These are phyloP conservation scores for Fragaria ananassa DNA, from an alignment of 306 rosid genomes.

Conservation along the genomic window DNA sequence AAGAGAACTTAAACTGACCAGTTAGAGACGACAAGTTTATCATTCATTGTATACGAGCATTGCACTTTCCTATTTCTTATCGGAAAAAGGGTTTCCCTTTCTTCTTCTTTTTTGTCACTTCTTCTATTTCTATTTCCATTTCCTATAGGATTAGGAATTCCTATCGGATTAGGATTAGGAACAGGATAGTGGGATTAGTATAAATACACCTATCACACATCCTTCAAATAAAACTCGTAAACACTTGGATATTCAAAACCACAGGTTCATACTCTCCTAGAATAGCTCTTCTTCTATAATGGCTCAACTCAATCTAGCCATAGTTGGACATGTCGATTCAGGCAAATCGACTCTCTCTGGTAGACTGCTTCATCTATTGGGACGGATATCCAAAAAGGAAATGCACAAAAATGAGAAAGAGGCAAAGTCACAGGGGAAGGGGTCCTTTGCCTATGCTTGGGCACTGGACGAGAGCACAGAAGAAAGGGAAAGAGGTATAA, in stretches of 20 bases:
- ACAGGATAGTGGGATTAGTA: no score
- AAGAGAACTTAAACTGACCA: no score
- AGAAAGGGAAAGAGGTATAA: slow-evolving; percentile 96
- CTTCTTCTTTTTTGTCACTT: no score
- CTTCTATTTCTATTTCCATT: no score
- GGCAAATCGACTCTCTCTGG: slow-evolving; percentile 99
- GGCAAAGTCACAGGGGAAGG: slow-evolving; percentile 88
- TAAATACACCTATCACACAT: no score
- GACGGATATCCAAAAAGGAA: slow-evolving; percentile 76
- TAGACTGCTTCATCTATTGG: slow-evolving; percentile 69
- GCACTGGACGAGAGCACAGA: slow-evolving; percentile 93
- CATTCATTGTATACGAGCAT: no score
- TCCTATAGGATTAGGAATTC: not conserved
- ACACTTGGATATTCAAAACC: no score
- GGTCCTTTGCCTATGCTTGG: slow-evolving; percentile 96
- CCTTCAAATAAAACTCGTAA: no score
- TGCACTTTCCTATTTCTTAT: not conserved
- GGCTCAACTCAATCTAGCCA: slow-evolving; percentile 89
- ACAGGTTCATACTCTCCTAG: no score
- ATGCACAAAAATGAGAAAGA: slow-evolving; percentile 96
- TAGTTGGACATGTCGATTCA: slow-evolving; percentile 98
- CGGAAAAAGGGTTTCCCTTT: not conserved
- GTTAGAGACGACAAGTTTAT: no score
- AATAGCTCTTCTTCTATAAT: not conserved
- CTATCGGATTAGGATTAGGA: no score